Evolutionary conservation across 768 basidiomycete genomes (phyloP).

Genomic region (Xanthoconium purpureum): DNA sequence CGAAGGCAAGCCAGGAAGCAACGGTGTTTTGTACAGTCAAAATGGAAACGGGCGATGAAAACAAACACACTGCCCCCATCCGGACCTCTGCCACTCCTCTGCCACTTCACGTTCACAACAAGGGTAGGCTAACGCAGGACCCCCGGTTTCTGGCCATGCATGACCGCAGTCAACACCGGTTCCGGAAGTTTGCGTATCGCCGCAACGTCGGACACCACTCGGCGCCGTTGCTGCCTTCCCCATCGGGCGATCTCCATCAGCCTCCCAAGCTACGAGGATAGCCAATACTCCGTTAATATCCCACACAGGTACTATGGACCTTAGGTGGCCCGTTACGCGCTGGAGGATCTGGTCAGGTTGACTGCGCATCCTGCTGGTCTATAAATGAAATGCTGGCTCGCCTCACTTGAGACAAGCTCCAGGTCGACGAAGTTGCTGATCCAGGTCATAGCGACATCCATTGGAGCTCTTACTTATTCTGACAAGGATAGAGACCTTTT

Average conservation of each 20-base stretch:
- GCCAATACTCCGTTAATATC: too few relatives aligned
- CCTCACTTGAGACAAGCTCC: too few relatives aligned
- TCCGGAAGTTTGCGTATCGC: not conserved
- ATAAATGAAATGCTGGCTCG: too few relatives aligned
- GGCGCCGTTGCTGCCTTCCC: not conserved
- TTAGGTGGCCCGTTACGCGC: too few relatives aligned
- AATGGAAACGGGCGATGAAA: conserved; percentile 31
- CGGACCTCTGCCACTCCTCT: conserved; percentile 31
- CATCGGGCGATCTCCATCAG: not conserved
- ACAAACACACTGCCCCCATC: conserved; percentile 29
- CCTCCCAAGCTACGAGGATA: not conserved
- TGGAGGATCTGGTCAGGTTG: too few relatives aligned
- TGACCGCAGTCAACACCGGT: conserved; percentile 6
- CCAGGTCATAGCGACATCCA: too few relatives aligned
- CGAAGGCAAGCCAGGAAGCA: conserved; percentile 14
- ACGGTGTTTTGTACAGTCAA: conserved; percentile 26
- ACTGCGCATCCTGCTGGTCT: too few relatives aligned
- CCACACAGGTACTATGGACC: too few relatives aligned
- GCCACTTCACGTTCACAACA: conserved; percentile 10
- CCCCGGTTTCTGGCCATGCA: not conserved
- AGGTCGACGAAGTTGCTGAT: too few relatives aligned
- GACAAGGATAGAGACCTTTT: too few relatives aligned
- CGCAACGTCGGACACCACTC: not conserved
- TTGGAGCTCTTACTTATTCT: too few relatives aligned
- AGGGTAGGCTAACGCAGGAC: not conserved